Evolutionary conservation across 2,329 filamentous ascomycete genomes (phyloP), one percentile per base, ranked within the genome.

Genomic region (Neofusicoccum umdonicola): DNA sequence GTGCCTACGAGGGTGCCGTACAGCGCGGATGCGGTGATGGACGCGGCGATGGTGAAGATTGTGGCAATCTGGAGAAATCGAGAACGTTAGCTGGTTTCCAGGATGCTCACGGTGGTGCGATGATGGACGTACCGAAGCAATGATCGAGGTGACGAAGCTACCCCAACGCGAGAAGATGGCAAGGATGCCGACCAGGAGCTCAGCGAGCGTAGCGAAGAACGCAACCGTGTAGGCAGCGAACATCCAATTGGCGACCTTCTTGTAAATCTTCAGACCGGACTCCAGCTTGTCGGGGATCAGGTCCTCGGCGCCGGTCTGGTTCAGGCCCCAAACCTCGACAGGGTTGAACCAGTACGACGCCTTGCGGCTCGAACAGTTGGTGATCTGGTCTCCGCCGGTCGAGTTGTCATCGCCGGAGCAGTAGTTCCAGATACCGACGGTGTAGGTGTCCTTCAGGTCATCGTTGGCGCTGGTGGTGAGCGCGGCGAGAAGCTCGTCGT

Each of bases 361-460:
- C 76, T 89, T 81, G 63, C 88, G 84, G 70, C 87, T 82, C 62
- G 88, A 89, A 85, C 94, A 98, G 70, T 84, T 79, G 48, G 78
- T 79, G 69, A 84, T 77, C 15, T 78, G 76, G 69, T 82, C 83
- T 35, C 69, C 67, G 64, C 75, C 72, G 56, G 74, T 81, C 71
- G 82, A 82, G 69, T 84, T 84, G 31, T 82, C 77, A 58, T 83
- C 79, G 62, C 85, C 87, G 65, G 82, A 81, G 85, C 95, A 98
- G 85, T 93, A 97, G 75, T 90, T 90, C 90, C 92, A 96, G 42
- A 98, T 84, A 73, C 86, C 87, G 74, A 98, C 83, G 67, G 90
- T 85, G 85, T 97, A 98, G 72, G 88, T 83, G 74, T 94, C 87
- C 72, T 84, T 86, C 66, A 97, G 84, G 63, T 85, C 68, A 62